These are phyloP conservation scores for Leptographium flavum DNA, from an alignment of 2,329 filamentous ascomycete species.

Conservation along the genomic window DNA sequence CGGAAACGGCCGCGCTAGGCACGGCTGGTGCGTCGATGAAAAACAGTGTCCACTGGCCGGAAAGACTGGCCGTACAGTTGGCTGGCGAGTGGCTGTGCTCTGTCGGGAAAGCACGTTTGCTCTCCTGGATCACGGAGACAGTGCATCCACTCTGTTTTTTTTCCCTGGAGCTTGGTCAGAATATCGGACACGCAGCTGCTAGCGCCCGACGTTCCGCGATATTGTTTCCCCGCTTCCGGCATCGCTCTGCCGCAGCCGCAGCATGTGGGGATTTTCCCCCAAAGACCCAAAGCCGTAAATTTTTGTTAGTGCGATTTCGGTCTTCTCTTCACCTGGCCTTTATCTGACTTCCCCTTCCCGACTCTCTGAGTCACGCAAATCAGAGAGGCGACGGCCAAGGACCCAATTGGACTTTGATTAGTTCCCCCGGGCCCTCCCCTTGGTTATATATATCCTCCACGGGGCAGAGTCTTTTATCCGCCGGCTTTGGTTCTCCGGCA, in stretches of 20 bases:
- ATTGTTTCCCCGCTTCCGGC: background rate
- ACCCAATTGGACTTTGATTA: background rate
- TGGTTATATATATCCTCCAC: background rate
- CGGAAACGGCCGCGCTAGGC: background rate
- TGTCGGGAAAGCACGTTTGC: background rate
- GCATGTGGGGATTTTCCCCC: background rate
- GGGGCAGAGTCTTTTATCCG: background rate
- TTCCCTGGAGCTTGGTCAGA: background rate
- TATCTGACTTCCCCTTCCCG: background rate
- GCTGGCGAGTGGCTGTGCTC: background rate
- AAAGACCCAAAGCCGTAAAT: background rate
- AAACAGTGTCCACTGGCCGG: background rate
- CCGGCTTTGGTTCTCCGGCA: background rate
- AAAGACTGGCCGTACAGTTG: background rate
- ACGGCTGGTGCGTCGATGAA: too few species aligned
- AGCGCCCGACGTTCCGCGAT: background rate
- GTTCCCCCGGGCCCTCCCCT: background rate
- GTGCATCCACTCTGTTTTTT: conserved; percentile 1
- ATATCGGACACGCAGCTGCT: background rate
- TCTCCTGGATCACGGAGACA: background rate
- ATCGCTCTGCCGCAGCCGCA: background rate
- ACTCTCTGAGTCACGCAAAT: background rate
- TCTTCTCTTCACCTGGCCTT: background rate
- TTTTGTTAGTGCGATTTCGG: conserved; percentile 1
- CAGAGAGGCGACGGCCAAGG: background rate